Percentiles rank a stretch among this genome's conserved stretches.
These are phyloP conservation scores for Arabidopsis arenosa DNA, from an alignment of 345 rosid genomes.

Conservation along the genomic window DNA sequence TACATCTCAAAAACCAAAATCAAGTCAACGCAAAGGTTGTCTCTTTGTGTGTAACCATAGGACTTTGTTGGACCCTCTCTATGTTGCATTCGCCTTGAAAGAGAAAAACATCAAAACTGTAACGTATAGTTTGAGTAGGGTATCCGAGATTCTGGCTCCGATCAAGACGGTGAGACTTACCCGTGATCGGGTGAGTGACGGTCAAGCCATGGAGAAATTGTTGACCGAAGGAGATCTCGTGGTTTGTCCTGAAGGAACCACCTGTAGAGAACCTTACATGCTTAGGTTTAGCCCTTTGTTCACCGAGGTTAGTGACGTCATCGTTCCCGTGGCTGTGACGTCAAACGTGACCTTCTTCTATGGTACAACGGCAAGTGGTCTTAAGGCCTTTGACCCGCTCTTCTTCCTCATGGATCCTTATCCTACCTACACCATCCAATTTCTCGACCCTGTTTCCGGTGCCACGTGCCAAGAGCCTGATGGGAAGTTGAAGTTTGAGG, in stretches of 20 bases:
- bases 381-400: conserved; percentile 72
- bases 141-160: conserved; percentile 71
- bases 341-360: conserved; percentile 58
- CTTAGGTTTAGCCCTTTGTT: conserved; percentile 81
- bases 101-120: conserved; percentile 65
- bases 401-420: conserved; percentile 72
- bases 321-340: conserved; percentile 70
- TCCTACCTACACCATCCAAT: conserved; percentile 50
- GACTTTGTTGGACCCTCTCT: conserved; percentile 79
- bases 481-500: conserved; percentile 53
- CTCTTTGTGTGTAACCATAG: conserved; percentile 81
- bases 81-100: conserved; percentile 50
- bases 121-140: conserved; percentile 72
- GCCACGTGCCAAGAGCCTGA: conserved; percentile 37
- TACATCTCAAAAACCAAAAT: conserved; percentile 3
- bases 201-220: conserved; percentile 51
- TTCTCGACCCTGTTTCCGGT: conserved; percentile 56
- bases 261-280: conserved; percentile 78
- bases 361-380: conserved; percentile 78
- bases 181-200: conserved; percentile 61
- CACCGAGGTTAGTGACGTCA: conserved; percentile 59
- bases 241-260: conserved; percentile 88
- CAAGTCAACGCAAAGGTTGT: conserved; percentile 38
- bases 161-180: conserved; percentile 66
- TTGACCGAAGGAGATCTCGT: conserved; percentile 65